Percentiles rank a stretch among this genome's conserved stretches.
phyloP scores from a whole-genome alignment of 306 rosid genomes.

The Cotoneaster glaucophyllus region DNA sequence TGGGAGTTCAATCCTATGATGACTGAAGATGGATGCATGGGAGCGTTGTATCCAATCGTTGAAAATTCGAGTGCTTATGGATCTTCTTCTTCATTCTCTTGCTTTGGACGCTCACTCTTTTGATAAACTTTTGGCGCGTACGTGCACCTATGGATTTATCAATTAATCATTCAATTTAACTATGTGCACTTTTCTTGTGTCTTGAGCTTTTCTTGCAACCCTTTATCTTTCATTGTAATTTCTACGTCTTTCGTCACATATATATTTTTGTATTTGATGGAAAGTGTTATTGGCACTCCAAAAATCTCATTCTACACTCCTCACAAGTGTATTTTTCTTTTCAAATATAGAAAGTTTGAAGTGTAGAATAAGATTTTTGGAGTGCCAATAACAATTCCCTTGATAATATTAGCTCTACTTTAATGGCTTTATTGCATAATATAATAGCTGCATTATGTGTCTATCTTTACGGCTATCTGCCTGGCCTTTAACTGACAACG shows the following conservation, averaged over 20 bases:
- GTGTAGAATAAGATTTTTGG: no score
- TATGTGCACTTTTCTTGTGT: conserved; percentile 14
- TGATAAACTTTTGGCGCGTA: conserved; percentile 12
- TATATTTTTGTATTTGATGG: background rate
- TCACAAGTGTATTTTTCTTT: no score
- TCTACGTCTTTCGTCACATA: background rate
- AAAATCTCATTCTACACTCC: no score
- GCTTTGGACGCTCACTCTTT: conserved; percentile 55
- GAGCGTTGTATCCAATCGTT: conserved; percentile 33
- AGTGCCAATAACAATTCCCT: no score
- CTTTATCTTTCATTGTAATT: conserved; percentile 20
- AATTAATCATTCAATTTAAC: background rate
- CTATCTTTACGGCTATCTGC: conserved; percentile 35
- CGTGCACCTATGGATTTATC: background rate
- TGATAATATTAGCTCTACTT: background rate
- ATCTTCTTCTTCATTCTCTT: conserved; percentile 38
- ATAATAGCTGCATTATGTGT: conserved; percentile 4
- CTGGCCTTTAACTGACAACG: conserved; percentile 37
- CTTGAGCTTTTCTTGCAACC: conserved; percentile 21
- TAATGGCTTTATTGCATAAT: background rate
- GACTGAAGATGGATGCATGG: conserved; percentile 55
- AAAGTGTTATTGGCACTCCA: no score
- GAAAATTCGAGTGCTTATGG: conserved; percentile 25
- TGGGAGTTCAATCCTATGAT: conserved; percentile 41
- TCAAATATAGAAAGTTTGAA: no score